phyloP scores from a whole-genome alignment of 2,329 filamentous ascomycete genomes.

The Arthrinium phaeospermum region DNA sequence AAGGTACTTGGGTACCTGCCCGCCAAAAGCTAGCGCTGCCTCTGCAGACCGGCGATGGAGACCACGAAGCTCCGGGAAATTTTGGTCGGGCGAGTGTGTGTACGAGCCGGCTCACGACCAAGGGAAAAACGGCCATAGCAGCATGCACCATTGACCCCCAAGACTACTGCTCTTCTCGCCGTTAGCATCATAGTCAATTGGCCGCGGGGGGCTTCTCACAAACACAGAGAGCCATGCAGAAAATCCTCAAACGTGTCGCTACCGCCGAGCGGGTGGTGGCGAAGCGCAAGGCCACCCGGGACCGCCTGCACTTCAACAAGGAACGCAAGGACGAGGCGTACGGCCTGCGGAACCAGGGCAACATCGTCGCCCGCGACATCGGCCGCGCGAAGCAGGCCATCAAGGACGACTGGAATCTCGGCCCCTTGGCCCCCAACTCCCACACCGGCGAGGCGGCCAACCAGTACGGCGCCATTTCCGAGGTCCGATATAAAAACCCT shows the following conservation, averaged over 20 bases:
- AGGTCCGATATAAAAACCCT: slow-evolving; percentile 35
- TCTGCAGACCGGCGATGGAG: background rate
- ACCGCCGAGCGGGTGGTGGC: slow-evolving; percentile 44
- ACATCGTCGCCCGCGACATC: slow-evolving; percentile 40
- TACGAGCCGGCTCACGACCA: background rate
- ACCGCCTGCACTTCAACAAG: slow-evolving; percentile 30
- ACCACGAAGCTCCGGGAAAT: slow-evolving; percentile 7
- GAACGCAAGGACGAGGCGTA: slow-evolving; percentile 31
- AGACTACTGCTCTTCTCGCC: background rate
- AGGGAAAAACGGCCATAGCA: background rate
- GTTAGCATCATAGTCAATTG: background rate
- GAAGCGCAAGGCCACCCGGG: slow-evolving; percentile 39
- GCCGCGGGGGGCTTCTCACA: background rate
- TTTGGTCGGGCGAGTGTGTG: background rate
- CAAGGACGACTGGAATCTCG: slow-evolving; percentile 79
- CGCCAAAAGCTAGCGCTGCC: background rate
- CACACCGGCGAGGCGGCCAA: slow-evolving; percentile 67
- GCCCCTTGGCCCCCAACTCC: slow-evolving; percentile 77
- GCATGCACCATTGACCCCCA: slow-evolving; percentile 10
- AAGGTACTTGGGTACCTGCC: slow-evolving; percentile 11
- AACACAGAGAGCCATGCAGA: slow-evolving; percentile 35
- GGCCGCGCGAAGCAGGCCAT: slow-evolving; percentile 60
- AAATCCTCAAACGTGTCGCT: slow-evolving; percentile 41
- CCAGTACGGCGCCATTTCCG: slow-evolving; percentile 63
- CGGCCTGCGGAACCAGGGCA: slow-evolving; percentile 34